phyloP scores from a whole-genome alignment of 306 rosid species.

The Elaeagnus macrophylla region DNA sequence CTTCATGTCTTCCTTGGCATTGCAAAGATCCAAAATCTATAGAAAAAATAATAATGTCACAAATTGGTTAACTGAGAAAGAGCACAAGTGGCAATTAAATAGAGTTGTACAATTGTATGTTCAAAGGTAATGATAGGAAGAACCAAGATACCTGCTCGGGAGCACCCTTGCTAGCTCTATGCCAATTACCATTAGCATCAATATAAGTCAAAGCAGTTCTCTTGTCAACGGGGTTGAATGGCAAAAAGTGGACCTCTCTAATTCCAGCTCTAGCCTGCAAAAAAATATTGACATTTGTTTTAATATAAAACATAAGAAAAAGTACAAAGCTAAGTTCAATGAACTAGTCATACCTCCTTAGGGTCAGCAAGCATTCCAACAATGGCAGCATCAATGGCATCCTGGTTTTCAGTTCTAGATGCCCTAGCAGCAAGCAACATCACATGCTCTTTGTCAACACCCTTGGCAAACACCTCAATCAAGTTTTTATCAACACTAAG shows the following conservation, averaged over 20 bases:
- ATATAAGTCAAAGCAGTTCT: conserved; percentile 97
- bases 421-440: conserved; percentile 87
- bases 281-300: neutral
- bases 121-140: conserved; percentile 4
- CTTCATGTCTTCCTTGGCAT: conserved; percentile 77
- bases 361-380: conserved; percentile 99
- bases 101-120: no score
- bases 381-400: conserved; percentile 94
- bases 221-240: conserved; percentile 95
- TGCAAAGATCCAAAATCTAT: conserved; percentile 68
- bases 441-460: conserved; percentile 74
- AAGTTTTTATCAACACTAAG: conserved; percentile 75
- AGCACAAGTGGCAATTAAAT: neutral
- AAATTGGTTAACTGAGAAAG: conserved; percentile 8
- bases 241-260: conserved; percentile 81
- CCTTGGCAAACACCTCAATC: conserved; percentile 77
- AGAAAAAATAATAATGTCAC: conserved; percentile 6
- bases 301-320: neutral
- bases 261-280: conserved; percentile 83
- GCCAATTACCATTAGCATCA: conserved; percentile 74
- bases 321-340: conserved; percentile 6
- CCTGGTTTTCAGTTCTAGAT: conserved; percentile 91
- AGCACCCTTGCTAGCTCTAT: conserved; percentile 97
- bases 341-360: conserved; percentile 55
- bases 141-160: conserved; percentile 81